These are phyloP conservation scores for Capsicum chinense DNA, from an alignment of 257 asterid genomes.

Conservation along the genomic window DNA sequence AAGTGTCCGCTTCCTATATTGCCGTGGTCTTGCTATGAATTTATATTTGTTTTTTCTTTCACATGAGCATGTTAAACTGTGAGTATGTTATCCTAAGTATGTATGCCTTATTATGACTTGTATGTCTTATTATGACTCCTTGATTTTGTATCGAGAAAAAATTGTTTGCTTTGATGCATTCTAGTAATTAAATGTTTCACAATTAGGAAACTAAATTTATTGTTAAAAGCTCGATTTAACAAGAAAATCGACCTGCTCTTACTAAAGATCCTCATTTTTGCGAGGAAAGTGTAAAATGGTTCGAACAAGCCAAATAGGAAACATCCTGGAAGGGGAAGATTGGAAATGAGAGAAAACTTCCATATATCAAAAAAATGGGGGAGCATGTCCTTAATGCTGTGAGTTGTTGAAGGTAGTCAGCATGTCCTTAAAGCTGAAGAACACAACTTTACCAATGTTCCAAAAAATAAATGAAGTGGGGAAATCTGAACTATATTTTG, in stretches of 20 bases:
- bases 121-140: neutral
- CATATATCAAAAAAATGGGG: neutral
- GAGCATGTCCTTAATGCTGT: too few relatives aligned
- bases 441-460: too few relatives aligned
- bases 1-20: neutral
- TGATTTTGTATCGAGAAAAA: neutral
- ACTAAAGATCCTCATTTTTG: neutral
- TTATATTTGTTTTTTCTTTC: neutral
- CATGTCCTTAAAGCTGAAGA: too few relatives aligned
- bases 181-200: too few relatives aligned
- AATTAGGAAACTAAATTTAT: too few relatives aligned
- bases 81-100: neutral
- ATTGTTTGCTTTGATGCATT: neutral
- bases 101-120: too few relatives aligned
- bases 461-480: neutral
- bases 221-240: too few relatives aligned
- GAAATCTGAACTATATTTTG: neutral
- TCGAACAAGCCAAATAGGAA: neutral
- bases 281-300: neutral
- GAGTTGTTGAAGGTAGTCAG: too few relatives aligned
- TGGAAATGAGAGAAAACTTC: slow-evolving; percentile 5
- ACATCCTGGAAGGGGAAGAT: neutral
- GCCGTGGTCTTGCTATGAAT: neutral
- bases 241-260: neutral
- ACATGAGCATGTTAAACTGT: neutral